These are phyloP conservation scores for Melastoma candidum DNA, from an alignment of 441 rosid genomes.

Conservation along the genomic window DNA sequence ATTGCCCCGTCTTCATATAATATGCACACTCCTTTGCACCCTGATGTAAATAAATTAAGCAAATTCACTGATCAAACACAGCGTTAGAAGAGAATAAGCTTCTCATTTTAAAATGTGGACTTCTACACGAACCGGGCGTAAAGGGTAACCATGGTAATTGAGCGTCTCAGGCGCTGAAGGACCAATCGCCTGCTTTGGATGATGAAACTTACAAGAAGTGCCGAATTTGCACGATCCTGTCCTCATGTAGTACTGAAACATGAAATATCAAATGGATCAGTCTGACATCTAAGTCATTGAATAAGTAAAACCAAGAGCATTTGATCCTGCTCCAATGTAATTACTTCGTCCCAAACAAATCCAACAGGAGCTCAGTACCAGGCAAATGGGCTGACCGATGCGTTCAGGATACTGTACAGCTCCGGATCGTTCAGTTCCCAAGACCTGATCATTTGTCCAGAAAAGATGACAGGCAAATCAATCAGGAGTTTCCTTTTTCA, in stretches of 20 bases:
- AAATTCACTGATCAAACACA: not conserved
- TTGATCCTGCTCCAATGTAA: not conserved
- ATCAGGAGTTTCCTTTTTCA: too few relatives aligned
- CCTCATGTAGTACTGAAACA: constrained; percentile 68
- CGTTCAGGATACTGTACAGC: too few relatives aligned
- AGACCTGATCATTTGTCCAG: too few relatives aligned
- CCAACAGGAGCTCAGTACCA: too few relatives aligned
- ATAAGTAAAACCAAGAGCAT: not conserved
- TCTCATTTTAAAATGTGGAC: constrained; percentile 1
- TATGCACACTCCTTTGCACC: constrained; percentile 93
- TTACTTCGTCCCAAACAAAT: not conserved
- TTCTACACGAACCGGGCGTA: constrained; percentile 51
- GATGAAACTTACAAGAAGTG: constrained; percentile 97
- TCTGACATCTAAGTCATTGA: not conserved
- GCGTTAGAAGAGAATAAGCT: constrained; percentile 6
- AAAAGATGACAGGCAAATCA: too few relatives aligned
- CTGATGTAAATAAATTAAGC: constrained; percentile 25
- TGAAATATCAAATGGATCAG: constrained; percentile 7
- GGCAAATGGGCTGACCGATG: too few relatives aligned
- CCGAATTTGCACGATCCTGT: constrained; percentile 97
- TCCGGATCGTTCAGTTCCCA: too few relatives aligned
- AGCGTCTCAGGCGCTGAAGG: constrained; percentile 52
- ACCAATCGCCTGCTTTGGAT: constrained; percentile 76
- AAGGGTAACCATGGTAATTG: constrained; percentile 71
- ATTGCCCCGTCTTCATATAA: constrained; percentile 96